phyloP scores from a whole-genome alignment of 306 rosid species.

The Rosa chinensis region DNA sequence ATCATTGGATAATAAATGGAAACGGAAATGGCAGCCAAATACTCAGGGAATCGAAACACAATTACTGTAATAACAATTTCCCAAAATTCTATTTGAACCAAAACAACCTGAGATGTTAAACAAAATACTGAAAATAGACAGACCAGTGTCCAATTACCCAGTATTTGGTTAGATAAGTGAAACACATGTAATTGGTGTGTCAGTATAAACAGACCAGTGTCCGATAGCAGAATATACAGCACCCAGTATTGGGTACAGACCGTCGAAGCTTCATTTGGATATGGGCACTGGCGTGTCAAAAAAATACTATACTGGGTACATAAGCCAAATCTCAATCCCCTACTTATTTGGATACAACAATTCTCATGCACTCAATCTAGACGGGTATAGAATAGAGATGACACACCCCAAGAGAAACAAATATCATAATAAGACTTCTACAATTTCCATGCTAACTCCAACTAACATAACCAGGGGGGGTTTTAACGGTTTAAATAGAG shows the following conservation, averaged over 20 bases:
- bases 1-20: too few relatives aligned
- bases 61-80: too few relatives aligned
- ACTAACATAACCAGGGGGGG: too few relatives aligned
- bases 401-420: neutral
- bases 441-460: neutral
- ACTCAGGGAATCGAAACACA: too few relatives aligned
- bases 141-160: neutral
- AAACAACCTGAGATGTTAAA: too few relatives aligned
- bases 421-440: neutral
- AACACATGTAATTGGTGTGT: neutral
- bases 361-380: neutral
- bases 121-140: too few relatives aligned
- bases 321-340: neutral
- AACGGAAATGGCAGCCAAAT: too few relatives aligned
- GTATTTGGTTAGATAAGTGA: neutral
- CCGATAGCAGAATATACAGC: too few relatives aligned
- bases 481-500: too few relatives aligned
- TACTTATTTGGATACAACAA: neutral
- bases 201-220: too few relatives aligned
- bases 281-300: neutral
- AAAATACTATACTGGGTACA: neutral
- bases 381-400: neutral
- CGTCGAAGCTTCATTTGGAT: neutral
- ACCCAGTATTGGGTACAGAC: neutral
- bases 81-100: neutral